These are phyloP conservation scores for Euryodendron excelsum DNA, from an alignment of 148 eudicot genomes.

Conservation along the genomic window DNA sequence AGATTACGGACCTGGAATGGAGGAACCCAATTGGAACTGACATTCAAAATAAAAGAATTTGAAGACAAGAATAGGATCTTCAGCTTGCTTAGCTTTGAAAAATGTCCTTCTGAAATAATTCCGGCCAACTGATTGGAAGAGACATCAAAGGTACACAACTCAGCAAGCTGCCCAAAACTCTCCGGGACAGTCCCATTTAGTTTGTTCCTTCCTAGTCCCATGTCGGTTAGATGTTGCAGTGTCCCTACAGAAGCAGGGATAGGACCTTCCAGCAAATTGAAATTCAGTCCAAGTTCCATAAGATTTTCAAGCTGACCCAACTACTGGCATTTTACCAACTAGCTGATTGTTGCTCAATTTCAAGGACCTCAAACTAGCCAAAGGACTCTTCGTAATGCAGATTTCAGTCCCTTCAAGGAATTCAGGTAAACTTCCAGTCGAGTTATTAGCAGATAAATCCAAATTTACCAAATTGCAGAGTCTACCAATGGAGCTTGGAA, in stretches of 20 bases:
- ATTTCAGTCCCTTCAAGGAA: constrained; percentile 13
- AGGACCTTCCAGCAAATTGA: constrained; percentile 27
- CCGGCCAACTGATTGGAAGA: constrained; percentile 29
- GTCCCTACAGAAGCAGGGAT: constrained; percentile 31
- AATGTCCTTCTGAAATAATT: constrained; percentile 27
- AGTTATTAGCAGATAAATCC: constrained; percentile 19
- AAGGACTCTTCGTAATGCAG: constrained; percentile 17
- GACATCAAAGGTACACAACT: constrained; percentile 22
- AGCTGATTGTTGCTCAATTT: constrained; percentile 25
- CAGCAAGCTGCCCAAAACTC: constrained; percentile 29
- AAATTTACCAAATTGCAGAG: constrained; percentile 26
- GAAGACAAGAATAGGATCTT: constrained; percentile 9
- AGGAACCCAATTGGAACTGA: constrained; percentile 34
- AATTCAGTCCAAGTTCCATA: background rate
- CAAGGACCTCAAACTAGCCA: constrained; percentile 20
- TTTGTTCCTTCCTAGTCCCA: constrained; percentile 22
- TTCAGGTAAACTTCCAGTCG: constrained; percentile 27
- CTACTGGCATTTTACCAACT: constrained; percentile 30
- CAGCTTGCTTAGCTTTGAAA: constrained; percentile 24
- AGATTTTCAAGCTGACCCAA: constrained; percentile 25
- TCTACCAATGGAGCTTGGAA: constrained; percentile 30
- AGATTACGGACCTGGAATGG: constrained; percentile 33
- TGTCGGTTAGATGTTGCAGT: background rate
- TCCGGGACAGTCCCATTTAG: constrained; percentile 28
- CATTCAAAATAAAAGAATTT: constrained; percentile 24